Percentiles rank a stretch among this genome's conserved stretches.
phyloP scores from a whole-genome alignment of 345 rosid genomes.

The Syzygium grande region DNA sequence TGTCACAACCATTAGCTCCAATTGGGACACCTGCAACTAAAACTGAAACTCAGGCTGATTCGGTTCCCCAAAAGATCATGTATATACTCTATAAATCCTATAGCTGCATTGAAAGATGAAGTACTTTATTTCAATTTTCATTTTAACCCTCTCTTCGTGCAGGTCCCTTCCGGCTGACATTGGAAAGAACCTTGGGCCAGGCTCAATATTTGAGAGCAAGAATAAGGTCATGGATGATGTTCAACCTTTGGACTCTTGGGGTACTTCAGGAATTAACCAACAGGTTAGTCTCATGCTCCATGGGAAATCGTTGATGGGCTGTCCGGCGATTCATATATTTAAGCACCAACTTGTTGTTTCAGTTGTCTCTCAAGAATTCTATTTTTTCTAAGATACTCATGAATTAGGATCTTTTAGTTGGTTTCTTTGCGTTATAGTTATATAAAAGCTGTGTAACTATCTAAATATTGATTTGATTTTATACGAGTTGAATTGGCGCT shows the following conservation, averaged over 20 bases:
- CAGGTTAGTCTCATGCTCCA: conserved; percentile 38
- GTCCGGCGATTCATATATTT: not conserved
- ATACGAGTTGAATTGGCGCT: not conserved
- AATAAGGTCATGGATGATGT: conserved; percentile 51
- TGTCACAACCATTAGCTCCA: conserved; percentile 60
- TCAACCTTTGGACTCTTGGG: conserved; percentile 72
- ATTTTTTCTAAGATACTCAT: not conserved
- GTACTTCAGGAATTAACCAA: conserved; percentile 49
- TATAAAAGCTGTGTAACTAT: not conserved
- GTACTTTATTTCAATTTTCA: not conserved
- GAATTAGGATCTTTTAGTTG: not conserved
- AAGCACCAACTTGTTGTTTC: not conserved
- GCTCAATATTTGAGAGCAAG: conserved; percentile 43
- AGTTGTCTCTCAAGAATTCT: not conserved
- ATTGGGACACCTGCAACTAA: conserved; percentile 68
- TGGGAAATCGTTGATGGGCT: not conserved
- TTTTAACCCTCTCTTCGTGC: not conserved
- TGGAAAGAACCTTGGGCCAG: conserved; percentile 38
- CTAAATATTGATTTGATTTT: not conserved
- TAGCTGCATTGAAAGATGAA: not conserved
- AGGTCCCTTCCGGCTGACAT: conserved; percentile 11
- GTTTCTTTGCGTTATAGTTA: not conserved
- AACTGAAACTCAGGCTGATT: conserved; percentile 45
- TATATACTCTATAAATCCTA: conserved; percentile 11
- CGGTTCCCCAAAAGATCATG: conserved; percentile 46